Evolutionary conservation across 148 eudicot species (phyloP).

Genomic region (Nepenthes gracilis): DNA sequence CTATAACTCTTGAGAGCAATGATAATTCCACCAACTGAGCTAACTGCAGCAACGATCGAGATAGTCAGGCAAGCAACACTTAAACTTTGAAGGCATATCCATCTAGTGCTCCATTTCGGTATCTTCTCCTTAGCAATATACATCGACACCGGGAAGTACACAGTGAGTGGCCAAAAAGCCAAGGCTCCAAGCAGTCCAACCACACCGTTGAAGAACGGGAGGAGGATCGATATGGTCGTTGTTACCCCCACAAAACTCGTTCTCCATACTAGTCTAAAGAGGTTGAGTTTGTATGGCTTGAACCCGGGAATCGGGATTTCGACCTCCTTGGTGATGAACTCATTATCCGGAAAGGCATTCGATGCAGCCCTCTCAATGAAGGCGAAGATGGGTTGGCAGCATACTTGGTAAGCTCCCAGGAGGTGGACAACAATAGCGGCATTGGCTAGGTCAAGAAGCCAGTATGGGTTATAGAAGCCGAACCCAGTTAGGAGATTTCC

Average conservation of each 20-base stretch:
- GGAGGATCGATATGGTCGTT: constrained; percentile 2
- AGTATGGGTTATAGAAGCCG: constrained; percentile 9
- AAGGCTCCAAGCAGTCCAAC: constrained; percentile 6
- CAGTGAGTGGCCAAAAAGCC: constrained; percentile 10
- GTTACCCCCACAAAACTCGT: constrained; percentile 1
- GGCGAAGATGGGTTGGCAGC: constrained; percentile 9
- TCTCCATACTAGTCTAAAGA: constrained; percentile 8
- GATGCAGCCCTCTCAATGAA: constrained; percentile 6
- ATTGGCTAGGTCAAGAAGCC: constrained; percentile 12
- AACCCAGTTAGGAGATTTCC: constrained; percentile 10
- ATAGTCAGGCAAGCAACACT: constrained; percentile 7
- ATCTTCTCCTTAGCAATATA: constrained; percentile 1
- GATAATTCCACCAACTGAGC: constrained; percentile 9
- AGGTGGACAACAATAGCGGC: constrained; percentile 8
- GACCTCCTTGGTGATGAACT: constrained; percentile 7
- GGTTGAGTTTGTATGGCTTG: constrained; percentile 1
- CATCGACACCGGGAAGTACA: constrained; percentile 11
- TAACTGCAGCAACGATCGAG: constrained; percentile 3
- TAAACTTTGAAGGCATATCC: constrained; percentile 1
- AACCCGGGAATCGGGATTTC: constrained; percentile 4
- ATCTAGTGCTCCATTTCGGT: constrained; percentile 5
- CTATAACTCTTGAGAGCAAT: constrained; percentile 9
- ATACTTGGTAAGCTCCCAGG: constrained; percentile 9
- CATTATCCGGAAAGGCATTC: not conserved
- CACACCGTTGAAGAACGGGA: constrained; percentile 8